Conservation (phyloP, 2,329 filamentous ascomycete genomes). For the Botryotinia globosa region DNA sequence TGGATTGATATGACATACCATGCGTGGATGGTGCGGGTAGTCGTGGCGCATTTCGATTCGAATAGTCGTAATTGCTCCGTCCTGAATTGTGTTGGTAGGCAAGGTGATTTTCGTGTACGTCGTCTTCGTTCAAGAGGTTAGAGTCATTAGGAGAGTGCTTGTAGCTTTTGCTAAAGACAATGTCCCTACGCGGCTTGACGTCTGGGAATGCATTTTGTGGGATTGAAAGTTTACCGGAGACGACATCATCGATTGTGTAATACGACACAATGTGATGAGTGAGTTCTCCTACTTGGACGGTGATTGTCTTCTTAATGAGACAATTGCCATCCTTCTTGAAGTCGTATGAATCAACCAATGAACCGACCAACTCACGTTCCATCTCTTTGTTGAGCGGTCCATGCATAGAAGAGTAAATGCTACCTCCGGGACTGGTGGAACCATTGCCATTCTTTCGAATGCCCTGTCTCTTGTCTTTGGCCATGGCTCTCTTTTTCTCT, state of each 20-base stretch:
- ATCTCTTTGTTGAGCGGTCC: constrained; percentile 34
- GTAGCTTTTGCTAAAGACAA: constrained; percentile 64
- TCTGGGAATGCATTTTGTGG: constrained; percentile 55
- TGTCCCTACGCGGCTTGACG: constrained; percentile 54
- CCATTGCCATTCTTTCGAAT: constrained; percentile 33
- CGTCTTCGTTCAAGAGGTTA: constrained; percentile 41
- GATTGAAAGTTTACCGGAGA: constrained; percentile 51
- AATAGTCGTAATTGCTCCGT: constrained; percentile 25
- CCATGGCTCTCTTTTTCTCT: constrained; percentile 81
- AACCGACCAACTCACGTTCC: constrained; percentile 60
- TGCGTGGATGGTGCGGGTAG: constrained; percentile 32
- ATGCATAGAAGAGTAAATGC: constrained; percentile 14
- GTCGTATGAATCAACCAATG: constrained; percentile 82
- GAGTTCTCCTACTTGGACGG: constrained; percentile 68
- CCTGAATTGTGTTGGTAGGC: background rate
- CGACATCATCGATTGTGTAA: constrained; percentile 79
- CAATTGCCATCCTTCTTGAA: constrained; percentile 70
- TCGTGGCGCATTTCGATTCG: constrained; percentile 31
- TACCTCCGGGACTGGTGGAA: constrained; percentile 20
- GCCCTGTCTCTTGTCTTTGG: constrained; percentile 53
- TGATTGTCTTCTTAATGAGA: constrained; percentile 93
- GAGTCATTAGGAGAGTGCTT: constrained; percentile 62
- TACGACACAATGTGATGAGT: constrained; percentile 87
- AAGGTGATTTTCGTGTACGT: constrained; percentile 17
- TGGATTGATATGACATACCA: constrained; percentile 26